phyloP scores from a whole-genome alignment of 441 rosid species.

The Manihot esculenta region DNA sequence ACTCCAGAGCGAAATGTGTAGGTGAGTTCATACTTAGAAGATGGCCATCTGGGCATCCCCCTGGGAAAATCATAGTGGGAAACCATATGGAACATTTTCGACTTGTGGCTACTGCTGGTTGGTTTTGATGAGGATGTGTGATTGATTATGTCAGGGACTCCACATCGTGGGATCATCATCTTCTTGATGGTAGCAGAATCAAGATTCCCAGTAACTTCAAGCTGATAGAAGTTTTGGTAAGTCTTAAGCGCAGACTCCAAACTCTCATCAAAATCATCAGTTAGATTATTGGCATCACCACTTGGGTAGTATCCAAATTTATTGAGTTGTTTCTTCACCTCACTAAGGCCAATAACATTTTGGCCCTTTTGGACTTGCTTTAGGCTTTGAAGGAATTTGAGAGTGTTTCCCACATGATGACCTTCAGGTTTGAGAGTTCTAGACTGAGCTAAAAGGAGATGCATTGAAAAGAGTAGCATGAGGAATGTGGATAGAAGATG shows the following conservation, averaged over 20 bases:
- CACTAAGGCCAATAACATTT: constrained; percentile 16
- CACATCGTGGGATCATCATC: constrained; percentile 36
- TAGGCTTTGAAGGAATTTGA: constrained; percentile 11
- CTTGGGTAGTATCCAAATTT: constrained; percentile 15
- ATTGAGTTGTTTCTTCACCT: constrained; percentile 22
- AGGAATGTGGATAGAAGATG: neutral
- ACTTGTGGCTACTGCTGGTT: neutral
- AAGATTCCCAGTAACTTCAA: constrained; percentile 30
- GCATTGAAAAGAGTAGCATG: neutral
- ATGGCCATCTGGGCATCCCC: neutral
- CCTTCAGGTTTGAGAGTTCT: neutral
- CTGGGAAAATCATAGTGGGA: neutral
- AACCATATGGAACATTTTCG: neutral
- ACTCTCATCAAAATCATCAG: constrained; percentile 31
- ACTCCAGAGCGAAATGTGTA: constrained; percentile 1
- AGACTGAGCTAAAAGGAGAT: neutral
- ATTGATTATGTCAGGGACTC: constrained; percentile 29
- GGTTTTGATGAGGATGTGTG: neutral
- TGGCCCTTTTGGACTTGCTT: constrained; percentile 25
- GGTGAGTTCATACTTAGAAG: constrained; percentile 4
- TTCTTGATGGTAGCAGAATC: constrained; percentile 20
- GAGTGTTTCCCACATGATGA: neutral
- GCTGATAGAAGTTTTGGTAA: constrained; percentile 31
- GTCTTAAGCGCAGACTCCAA: constrained; percentile 33
- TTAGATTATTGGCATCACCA: neutral